phyloP scores from a whole-genome alignment of 2,329 filamentous ascomycete species.

The Exophiala dermatitidis region DNA sequence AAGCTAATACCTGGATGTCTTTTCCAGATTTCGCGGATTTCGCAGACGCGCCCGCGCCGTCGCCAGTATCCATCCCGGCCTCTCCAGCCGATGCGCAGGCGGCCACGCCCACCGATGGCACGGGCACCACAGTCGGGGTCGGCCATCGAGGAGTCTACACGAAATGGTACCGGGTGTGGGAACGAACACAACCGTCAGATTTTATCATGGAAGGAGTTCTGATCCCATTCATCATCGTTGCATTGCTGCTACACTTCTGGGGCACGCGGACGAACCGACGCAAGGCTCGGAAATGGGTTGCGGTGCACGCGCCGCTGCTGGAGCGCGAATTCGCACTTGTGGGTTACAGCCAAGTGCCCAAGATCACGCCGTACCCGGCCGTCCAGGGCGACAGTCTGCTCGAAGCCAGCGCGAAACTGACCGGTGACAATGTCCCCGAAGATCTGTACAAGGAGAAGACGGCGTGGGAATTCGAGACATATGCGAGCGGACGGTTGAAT shows the following conservation, averaged over 20 bases:
- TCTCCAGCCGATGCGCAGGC: slow-evolving; percentile 43
- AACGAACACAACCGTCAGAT: slow-evolving; percentile 74
- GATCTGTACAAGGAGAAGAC: slow-evolving; percentile 75
- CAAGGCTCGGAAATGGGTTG: slow-evolving; percentile 74
- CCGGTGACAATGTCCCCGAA: slow-evolving; percentile 42
- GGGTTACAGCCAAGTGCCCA: slow-evolving; percentile 60
- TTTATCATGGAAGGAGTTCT: slow-evolving; percentile 85
- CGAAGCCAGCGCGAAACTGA: slow-evolving; percentile 33
- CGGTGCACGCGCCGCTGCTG: slow-evolving; percentile 63
- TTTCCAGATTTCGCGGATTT: slow-evolving; percentile 86
- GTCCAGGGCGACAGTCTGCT: slow-evolving; percentile 37
- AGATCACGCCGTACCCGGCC: slow-evolving; percentile 37
- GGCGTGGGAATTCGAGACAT: slow-evolving; percentile 75
- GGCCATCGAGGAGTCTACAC: slow-evolving; percentile 59
- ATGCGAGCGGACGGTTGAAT: slow-evolving; percentile 88
- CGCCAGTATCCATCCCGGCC: slow-evolving; percentile 40
- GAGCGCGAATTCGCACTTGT: slow-evolving; percentile 79
- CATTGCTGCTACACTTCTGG: slow-evolving; percentile 72
- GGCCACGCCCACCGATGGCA: slow-evolving; percentile 32
- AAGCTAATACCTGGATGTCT: background rate
- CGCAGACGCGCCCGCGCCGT: slow-evolving; percentile 46
- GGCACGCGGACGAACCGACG: slow-evolving; percentile 72
- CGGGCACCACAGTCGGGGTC: slow-evolving; percentile 6
- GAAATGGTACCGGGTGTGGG: slow-evolving; percentile 95
- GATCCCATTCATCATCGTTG: slow-evolving; percentile 63